Base-by-base conservation (phyloP, 2,329 filamentous ascomycete species). In the Apiospora koreana region DNA sequence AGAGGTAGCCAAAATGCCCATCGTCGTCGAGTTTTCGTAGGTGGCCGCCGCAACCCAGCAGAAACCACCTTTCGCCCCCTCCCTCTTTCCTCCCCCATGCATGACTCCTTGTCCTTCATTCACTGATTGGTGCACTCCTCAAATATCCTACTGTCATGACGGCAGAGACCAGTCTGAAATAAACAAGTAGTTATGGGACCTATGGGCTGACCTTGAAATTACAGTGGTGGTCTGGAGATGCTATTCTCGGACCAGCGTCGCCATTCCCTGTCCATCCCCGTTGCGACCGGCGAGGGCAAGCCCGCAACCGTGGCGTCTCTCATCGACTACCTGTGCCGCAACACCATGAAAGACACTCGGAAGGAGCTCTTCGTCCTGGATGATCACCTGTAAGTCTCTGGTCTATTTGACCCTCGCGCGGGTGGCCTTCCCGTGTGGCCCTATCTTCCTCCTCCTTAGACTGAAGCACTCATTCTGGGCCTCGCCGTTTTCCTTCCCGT, bases 311-410 rank as follows among this genome's bases (percentile, higher is more conserved):
- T 98, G 69, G 90, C 89, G 42, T 93, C 88, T 79, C 88, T 99
- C 69, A 92, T 98, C 74, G 82, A 88, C 68, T 87, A 97, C 81
- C 89, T 98, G 14, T 95, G 94, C 81, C 84, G 93, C 45, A 87
- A 95, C 75, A 82, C 93, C 69, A 97, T 98, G 94, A 92, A 91
- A 75, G 95, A 98, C 81, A 87, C 87, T 31, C 88, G 95, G 70
- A 93, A 92, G 79, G 95, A 98, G 70, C 86, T 98, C 70, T 98
- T 99, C 78, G 90, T 98, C 43, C 86, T 97, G 28, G 93, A 97
- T 73, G 90, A 88, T 76, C 91, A 94, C 77, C 92, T 98, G 95
- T 98, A 89, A 80, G 94, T 89, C 68, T 71, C 69, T 54, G 31
- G 3, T 58, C 16, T 58, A 35, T 58, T 35, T 58, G 50, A 18